These are phyloP conservation scores for Fusarium drepaniforme DNA, from an alignment of 2,329 filamentous ascomycete genomes.

Conservation along the genomic window DNA sequence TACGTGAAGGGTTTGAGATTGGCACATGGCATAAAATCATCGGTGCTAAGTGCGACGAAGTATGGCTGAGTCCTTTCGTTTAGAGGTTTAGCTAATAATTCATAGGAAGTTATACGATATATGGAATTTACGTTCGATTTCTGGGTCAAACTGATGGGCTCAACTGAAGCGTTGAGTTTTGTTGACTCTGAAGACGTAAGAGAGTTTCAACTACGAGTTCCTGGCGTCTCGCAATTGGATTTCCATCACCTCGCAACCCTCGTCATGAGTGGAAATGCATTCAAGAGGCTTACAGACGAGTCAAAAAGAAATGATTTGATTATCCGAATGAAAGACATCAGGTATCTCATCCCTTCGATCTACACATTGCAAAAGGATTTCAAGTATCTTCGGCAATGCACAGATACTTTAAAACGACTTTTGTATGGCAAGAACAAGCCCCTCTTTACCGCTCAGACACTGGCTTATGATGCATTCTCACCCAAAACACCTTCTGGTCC, in stretches of 20 bases:
- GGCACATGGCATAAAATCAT: not conserved
- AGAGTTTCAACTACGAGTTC: not conserved
- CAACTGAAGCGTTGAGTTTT: not conserved
- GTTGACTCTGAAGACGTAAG: slow-evolving; percentile 2
- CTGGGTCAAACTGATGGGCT: slow-evolving; percentile 4
- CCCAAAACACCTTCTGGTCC: not conserved
- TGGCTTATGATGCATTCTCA: slow-evolving; percentile 5
- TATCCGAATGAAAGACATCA: not conserved
- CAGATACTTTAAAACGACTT: slow-evolving; percentile 9
- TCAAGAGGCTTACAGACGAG: not conserved
- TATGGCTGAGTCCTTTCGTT: not conserved
- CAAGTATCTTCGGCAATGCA: slow-evolving; percentile 15
- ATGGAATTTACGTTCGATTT: slow-evolving; percentile 2
- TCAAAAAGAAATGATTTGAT: slow-evolving; percentile 1
- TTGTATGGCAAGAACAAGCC: not conserved
- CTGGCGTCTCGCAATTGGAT: slow-evolving; percentile 1
- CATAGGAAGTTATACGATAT: slow-evolving; percentile 8
- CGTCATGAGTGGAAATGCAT: not conserved
- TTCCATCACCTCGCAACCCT: not conserved
- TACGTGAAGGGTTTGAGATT: not conserved
- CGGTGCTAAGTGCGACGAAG: not conserved
- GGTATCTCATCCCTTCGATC: slow-evolving; percentile 11
- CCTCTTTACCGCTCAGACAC: not conserved
- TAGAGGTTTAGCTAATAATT: not conserved
- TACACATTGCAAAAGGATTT: slow-evolving; percentile 16